Base-by-base conservation (phyloP, 352 stramenopile genomes). In the Plasmopara viticola region DNA sequence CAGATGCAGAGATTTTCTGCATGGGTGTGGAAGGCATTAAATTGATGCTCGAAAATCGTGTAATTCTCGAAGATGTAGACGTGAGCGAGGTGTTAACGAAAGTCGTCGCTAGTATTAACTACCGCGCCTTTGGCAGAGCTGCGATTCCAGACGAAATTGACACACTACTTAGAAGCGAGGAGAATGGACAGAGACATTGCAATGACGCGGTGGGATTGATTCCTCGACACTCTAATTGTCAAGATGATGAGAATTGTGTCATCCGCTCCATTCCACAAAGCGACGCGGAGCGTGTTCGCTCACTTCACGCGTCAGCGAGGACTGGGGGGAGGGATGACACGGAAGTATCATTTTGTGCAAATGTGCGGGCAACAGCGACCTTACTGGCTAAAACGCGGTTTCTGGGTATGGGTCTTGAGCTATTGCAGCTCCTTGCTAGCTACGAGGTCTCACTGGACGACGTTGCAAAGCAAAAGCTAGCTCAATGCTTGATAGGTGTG, bases 91-190 rank as follows among this genome's bases (percentile, higher is more conserved):
- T 86, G 18, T 72, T 68, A 30, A 64, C 83, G 12, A 94, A 94
- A 54, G 57, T 94, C 15, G 71, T 91, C 25, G 84, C 81, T 6
- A 90, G 78, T 53, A 82, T 94, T 44, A 76, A 91, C 48, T 94
- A 87, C 42, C 70, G 77, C 0, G 84, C 84, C 15, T 92, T 94
- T 65, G 84, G 84, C 3, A 74, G 84, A 13, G 73, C 81, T 44
- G 84, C 84, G 6, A 74, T 92, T 63, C 52, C 68, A 0, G 75
- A 92, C 18, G 75, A 87, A 44, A 48, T 86, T 18, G 55, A 69
- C 9, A 54, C 44, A 30, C 39, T 78, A 40, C 51, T 76, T 7
- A 53, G 61, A 12, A 58, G 66, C 7, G 20, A 51, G 18, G 55
- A 53, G 31, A 50, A 57, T 9, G 60, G 66, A 5, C 25, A 42